A percentile compares a stretch with the other conserved stretches of the same genome.
Conservation (phyloP, 2,329 filamentous ascomycete species). For the Scedosporium boydii region DNA sequence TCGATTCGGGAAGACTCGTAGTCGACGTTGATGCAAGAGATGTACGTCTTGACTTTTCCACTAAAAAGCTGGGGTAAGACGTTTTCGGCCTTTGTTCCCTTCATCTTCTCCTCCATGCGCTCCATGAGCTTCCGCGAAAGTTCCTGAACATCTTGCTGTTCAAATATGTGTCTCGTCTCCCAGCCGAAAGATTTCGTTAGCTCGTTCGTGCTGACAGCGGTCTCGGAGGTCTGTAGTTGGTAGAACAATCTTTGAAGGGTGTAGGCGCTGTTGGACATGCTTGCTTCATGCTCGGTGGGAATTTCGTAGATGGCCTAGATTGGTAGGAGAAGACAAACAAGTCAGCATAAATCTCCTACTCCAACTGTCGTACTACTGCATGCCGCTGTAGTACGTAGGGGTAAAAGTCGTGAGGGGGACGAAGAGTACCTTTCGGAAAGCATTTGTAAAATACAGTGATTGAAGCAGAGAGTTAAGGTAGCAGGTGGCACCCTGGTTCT, state of each 20-base stretch:
- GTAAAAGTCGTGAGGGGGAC: background rate
- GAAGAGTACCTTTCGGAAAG: slow-evolving; percentile 70
- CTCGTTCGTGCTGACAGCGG: slow-evolving; percentile 82
- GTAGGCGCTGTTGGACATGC: slow-evolving; percentile 80
- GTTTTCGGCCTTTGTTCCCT: slow-evolving; percentile 85
- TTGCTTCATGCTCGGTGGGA: slow-evolving; percentile 77
- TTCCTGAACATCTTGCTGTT: slow-evolving; percentile 98
- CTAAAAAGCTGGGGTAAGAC: slow-evolving; percentile 86
- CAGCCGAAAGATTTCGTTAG: slow-evolving; percentile 95
- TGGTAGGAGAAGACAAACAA: background rate
- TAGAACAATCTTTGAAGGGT: slow-evolving; percentile 92
- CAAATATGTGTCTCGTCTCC: slow-evolving; percentile 96
- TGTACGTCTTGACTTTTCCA: slow-evolving; percentile 97
- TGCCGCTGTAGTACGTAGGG: no score
- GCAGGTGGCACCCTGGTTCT: slow-evolving; percentile 92
- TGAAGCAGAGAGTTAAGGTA: slow-evolving; percentile 80
- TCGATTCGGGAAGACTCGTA: slow-evolving; percentile 94
- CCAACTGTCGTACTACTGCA: no score
- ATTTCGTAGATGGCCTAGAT: slow-evolving; percentile 91
- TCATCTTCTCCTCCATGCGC: slow-evolving; percentile 95
- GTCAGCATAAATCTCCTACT: no score
- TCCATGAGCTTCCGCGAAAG: slow-evolving; percentile 96
- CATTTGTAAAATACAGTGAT: slow-evolving; percentile 79
- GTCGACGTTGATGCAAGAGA: slow-evolving; percentile 95
- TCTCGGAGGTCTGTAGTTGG: slow-evolving; percentile 76